Evolutionary conservation across 2,329 filamentous ascomycete genomes (phyloP), one percentile per base, ranked within the genome.

Genomic region (Trichoderma gracile): DNA sequence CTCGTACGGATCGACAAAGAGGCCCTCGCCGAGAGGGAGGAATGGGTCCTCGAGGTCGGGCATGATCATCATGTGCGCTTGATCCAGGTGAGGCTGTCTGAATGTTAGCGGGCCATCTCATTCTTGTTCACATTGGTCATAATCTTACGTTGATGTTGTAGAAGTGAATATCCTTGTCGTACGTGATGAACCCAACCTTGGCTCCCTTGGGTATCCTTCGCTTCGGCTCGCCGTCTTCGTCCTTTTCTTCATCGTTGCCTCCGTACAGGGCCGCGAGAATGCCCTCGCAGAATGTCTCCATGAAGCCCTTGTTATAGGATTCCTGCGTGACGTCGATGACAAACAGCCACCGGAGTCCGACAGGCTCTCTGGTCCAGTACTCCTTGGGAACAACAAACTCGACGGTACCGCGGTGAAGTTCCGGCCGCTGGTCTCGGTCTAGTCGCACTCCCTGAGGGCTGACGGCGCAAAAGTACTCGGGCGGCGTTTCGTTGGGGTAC

Each of bases 31-130:
- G 19, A 99, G 82, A 3, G 95, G 93, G 17, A 98, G 88, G 75
- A 99, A 99, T 0, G 95, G 95, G 69, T 99, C 95, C 72, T 98
- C 93, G 55, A 99, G 85, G 74, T 99, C 95, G 3, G 95, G 91
- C 92, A 99, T 97, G 57, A 99, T 93, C 82, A 99, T 87, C 92
- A 99, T 97, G 74, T 99, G 95, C 10, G 95, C 92, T 78, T 93
- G 88, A 63, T 95, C 89, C 47, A 97, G 81, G 46, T 84, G 84
- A 43, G 92, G 78, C 88, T 92, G 19, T 15, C 46, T 40, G 38
- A 47, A 25, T 14, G 19, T 66, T 43, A 58, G 53, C 52, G 43
- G n/a, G 38, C 15, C 5, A 27, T 6, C 3, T 5, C 42, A 52
- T 33, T 33, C 15, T 9, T 23, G 10, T 33, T 17, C 10, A 10